Conservation (phyloP, 2,329 filamentous ascomycete genomes). For the Hymenoscyphus repandus region DNA sequence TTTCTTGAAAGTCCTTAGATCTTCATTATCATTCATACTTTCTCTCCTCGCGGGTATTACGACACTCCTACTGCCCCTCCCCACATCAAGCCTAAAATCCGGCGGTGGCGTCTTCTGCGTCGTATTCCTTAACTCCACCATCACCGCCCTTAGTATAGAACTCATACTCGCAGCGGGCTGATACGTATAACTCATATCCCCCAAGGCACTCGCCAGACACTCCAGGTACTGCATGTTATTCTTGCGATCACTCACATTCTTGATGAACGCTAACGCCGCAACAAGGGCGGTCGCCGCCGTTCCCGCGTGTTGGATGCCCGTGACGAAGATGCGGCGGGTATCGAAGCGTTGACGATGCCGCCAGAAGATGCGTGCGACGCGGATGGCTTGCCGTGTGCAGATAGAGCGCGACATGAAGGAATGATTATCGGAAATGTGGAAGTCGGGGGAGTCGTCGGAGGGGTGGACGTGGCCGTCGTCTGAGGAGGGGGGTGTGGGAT, state of each 20-base stretch:
- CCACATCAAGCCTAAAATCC: conserved; percentile 1
- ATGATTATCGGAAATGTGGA: conserved; percentile 36
- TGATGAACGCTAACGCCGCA: conserved; percentile 39
- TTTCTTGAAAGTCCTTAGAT: conserved; percentile 12
- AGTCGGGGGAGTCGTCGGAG: conserved; percentile 13
- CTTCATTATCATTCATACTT: conserved; percentile 6
- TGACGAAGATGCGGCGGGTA: conserved; percentile 44
- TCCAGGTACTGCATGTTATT: conserved; percentile 46
- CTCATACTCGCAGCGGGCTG: conserved; percentile 51
- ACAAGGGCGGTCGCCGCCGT: conserved; percentile 50
- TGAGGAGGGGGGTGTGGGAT: conserved; percentile 31
- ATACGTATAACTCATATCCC: conserved; percentile 48
- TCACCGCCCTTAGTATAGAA: conserved; percentile 46
- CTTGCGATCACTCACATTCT: conserved; percentile 34
- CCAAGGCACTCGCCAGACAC: conserved; percentile 45
- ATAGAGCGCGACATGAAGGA: conserved; percentile 45
- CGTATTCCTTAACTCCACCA: conserved; percentile 39
- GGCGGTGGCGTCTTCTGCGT: conserved; percentile 10
- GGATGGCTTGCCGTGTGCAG: conserved; percentile 49
- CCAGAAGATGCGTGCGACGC: conserved; percentile 49
- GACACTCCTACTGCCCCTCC: conserved; percentile 5
- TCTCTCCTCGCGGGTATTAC: conserved; percentile 26
- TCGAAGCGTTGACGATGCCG: conserved; percentile 49
- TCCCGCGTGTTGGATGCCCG: conserved; percentile 48
- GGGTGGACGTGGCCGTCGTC: conserved; percentile 19